Conservation (phyloP, 495 filamentous ascomycete species). For the Aspergillus mulundensis region DNA sequence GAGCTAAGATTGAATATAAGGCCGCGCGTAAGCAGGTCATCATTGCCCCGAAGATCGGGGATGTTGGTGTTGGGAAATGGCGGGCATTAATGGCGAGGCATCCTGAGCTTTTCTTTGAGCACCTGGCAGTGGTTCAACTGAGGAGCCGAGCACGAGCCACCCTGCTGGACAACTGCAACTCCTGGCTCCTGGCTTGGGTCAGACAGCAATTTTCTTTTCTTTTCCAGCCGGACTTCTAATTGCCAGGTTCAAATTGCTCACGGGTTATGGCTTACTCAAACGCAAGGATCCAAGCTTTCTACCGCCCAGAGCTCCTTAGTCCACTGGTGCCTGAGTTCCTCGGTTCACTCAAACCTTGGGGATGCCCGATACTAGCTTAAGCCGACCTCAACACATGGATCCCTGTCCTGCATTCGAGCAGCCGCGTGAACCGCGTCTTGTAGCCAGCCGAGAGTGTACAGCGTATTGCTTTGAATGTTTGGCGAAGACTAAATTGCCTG, state of each 20-base stretch:
- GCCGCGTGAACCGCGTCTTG: too few relatives aligned
- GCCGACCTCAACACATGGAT: neutral
- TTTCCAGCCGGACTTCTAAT: too few relatives aligned
- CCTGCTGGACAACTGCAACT: neutral
- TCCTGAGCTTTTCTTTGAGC: constrained; percentile 16
- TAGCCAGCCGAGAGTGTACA: too few relatives aligned
- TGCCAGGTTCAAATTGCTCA: too few relatives aligned
- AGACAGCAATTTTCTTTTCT: constrained; percentile 2
- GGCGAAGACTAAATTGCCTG: too few relatives aligned
- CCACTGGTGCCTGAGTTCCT: neutral
- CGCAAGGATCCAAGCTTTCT: neutral
- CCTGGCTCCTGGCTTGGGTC: neutral
- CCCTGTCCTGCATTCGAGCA: too few relatives aligned
- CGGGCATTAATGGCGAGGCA: constrained; percentile 1
- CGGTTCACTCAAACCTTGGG: neutral
- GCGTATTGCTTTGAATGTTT: too few relatives aligned
- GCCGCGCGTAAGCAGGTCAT: constrained; percentile 18
- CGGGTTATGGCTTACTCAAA: neutral
- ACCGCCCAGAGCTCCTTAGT: neutral
- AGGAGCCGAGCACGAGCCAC: constrained; percentile 10
- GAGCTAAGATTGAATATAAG: constrained; percentile 12
- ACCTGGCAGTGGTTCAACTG: constrained; percentile 12
- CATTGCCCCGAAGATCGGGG: constrained; percentile 16
- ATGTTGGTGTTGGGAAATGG: neutral
- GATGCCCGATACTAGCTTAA: neutral